These are phyloP conservation scores for Entrophospora sp. DNA, from an alignment of 192 early-diverging fungal species.

Conservation along the genomic window DNA sequence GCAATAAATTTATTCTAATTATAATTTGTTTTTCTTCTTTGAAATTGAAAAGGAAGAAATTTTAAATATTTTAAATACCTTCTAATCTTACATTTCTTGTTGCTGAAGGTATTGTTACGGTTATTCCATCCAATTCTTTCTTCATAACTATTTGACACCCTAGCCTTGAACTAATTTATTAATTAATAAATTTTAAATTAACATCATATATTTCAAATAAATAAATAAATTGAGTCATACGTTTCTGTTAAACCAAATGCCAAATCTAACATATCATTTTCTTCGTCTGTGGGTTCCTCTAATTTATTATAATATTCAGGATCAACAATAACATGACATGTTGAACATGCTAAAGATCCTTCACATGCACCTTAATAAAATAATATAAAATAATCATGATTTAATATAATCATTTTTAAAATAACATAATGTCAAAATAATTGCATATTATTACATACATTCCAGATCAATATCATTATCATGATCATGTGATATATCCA, in stretches of 20 bases:
- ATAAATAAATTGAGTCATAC: slow-evolving; percentile 35
- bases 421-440: not conserved
- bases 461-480: slow-evolving; percentile 93
- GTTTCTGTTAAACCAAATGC: slow-evolving; percentile 95
- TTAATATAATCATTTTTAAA: not conserved
- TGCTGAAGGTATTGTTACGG: slow-evolving; percentile 79
- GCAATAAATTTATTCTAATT: not conserved
- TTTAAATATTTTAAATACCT: not conserved
- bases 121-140: slow-evolving; percentile 81
- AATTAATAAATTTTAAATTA: not conserved
- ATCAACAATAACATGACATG: slow-evolving; percentile 88
- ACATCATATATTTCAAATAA: not conserved
- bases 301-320: slow-evolving; percentile 73
- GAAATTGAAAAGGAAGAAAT: not conserved
- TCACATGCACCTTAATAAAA: slow-evolving; percentile 74
- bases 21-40: no score
- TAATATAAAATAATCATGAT: not conserved
- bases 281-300: slow-evolving; percentile 91
- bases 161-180: slow-evolving; percentile 62
- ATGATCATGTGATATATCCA: slow-evolving; percentile 86
- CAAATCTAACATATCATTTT: slow-evolving; percentile 97
- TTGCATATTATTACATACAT: slow-evolving; percentile 40
- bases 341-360: slow-evolving; percentile 88
- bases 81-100: slow-evolving; percentile 57
- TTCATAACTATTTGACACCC: slow-evolving; percentile 88